Evolutionary conservation across 2,329 filamentous ascomycete genomes (phyloP).

Genomic region (Ophiostoma triangulosporum): DNA sequence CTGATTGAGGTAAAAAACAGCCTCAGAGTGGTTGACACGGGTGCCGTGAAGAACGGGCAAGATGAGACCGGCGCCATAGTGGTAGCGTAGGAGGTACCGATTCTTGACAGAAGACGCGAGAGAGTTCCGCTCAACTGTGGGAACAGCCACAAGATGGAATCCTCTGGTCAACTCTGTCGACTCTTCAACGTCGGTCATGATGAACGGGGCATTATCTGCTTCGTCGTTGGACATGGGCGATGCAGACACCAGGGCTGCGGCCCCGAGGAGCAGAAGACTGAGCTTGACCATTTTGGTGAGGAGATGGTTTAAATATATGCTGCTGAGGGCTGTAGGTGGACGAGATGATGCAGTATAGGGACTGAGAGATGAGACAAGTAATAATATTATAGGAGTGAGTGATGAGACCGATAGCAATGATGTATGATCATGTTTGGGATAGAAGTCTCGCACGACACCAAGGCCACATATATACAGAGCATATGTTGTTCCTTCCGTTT

Average conservation of each 20-base stretch:
- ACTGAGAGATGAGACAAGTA: too few species aligned
- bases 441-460: too few species aligned
- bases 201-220: not conserved
- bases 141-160: not conserved
- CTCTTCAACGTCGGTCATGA: not conserved
- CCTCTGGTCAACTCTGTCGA: not conserved
- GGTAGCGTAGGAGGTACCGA: slow-evolving; percentile 18
- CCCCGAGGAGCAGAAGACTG: not conserved
- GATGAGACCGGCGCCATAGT: slow-evolving; percentile 28
- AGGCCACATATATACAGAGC: too few species aligned
- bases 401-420: too few species aligned
- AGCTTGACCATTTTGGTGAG: not conserved
- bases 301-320: too few species aligned
- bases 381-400: too few species aligned
- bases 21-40: slow-evolving; percentile 11
- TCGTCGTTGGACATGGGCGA: not conserved
- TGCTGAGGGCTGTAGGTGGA: too few species aligned
- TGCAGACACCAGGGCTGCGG: not conserved
- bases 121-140: not conserved
- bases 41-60: slow-evolving; percentile 23
- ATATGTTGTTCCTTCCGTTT: too few species aligned
- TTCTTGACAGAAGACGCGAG: not conserved
- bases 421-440: too few species aligned
- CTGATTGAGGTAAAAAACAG: slow-evolving; percentile 36
- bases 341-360: too few species aligned